phyloP scores from a whole-genome alignment of 495 filamentous ascomycete species.

The Massariosphaeria phaeospora region DNA sequence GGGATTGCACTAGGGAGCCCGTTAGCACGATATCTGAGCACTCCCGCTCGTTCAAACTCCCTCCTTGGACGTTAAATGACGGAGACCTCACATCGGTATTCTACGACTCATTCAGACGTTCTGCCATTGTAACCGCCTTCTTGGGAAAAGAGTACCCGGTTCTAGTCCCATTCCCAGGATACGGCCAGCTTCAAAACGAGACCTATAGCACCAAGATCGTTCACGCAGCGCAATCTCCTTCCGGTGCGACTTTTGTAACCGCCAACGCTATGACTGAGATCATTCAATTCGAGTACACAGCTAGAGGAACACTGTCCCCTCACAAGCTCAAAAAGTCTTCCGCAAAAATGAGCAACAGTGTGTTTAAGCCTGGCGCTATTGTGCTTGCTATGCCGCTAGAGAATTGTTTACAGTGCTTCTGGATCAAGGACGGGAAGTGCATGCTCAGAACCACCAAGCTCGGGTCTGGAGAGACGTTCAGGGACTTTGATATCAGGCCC shows the following conservation, averaged over 20 bases:
- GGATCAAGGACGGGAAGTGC: slow-evolving; percentile 28
- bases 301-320: slow-evolving; percentile 13
- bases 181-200: slow-evolving; percentile 29
- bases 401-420: slow-evolving; percentile 24
- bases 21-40: slow-evolving; percentile 28
- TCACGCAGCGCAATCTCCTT: slow-evolving; percentile 29
- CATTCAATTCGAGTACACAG: slow-evolving; percentile 28
- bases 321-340: slow-evolving; percentile 20
- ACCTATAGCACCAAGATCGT: slow-evolving; percentile 27
- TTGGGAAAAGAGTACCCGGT: slow-evolving; percentile 31
- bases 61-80: slow-evolving; percentile 31
- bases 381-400: slow-evolving; percentile 28
- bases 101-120: slow-evolving; percentile 20
- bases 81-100: slow-evolving; percentile 27
- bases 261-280: slow-evolving; percentile 32
- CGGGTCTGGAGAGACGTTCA: slow-evolving; percentile 14
- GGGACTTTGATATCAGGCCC: slow-evolving; percentile 24
- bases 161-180: slow-evolving; percentile 29
- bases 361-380: slow-evolving; percentile 29
- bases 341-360: slow-evolving; percentile 19
- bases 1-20: slow-evolving; percentile 29
- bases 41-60: slow-evolving; percentile 27
- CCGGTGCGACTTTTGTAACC: slow-evolving; percentile 19
- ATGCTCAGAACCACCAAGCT: slow-evolving; percentile 26
- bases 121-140: slow-evolving; percentile 28